Evolutionary conservation across 495 filamentous ascomycete species (phyloP).

Genomic region (Annulohypoxylon bovei): DNA sequence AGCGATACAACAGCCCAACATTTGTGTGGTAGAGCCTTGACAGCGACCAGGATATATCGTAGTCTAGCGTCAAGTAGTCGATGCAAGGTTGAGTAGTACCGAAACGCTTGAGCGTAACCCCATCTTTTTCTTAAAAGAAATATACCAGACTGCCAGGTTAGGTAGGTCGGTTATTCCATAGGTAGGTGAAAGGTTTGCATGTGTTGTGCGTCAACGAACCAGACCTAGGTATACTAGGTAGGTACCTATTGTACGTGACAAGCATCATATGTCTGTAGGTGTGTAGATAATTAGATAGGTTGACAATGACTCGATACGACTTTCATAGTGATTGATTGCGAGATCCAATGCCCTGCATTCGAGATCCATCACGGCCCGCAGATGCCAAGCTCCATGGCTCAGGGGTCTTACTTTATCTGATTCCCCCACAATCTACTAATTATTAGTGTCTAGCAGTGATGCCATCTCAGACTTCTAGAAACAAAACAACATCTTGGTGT

Average conservation of each 20-base stretch:
- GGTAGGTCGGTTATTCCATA: background rate
- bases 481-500: background rate
- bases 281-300: too few species aligned
- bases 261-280: background rate
- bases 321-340: background rate
- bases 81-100: constrained; percentile 2
- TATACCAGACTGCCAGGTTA: background rate
- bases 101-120: constrained; percentile 2
- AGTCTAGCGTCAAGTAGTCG: background rate
- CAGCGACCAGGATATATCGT: constrained; percentile 3
- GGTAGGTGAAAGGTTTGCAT: background rate
- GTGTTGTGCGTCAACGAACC: background rate
- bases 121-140: background rate
- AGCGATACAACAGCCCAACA: background rate
- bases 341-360: background rate
- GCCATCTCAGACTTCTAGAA: constrained; percentile 2
- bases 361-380: background rate
- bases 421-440: background rate
- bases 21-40: background rate
- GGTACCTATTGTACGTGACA: background rate
- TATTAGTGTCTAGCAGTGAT: background rate
- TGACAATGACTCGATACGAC: background rate
- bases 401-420: constrained; percentile 15
- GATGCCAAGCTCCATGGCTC: constrained; percentile 16
- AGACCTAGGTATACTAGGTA: background rate